phyloP scores from a whole-genome alignment of 2,329 filamentous ascomycete genomes.

The Trichoderma sp. region DNA sequence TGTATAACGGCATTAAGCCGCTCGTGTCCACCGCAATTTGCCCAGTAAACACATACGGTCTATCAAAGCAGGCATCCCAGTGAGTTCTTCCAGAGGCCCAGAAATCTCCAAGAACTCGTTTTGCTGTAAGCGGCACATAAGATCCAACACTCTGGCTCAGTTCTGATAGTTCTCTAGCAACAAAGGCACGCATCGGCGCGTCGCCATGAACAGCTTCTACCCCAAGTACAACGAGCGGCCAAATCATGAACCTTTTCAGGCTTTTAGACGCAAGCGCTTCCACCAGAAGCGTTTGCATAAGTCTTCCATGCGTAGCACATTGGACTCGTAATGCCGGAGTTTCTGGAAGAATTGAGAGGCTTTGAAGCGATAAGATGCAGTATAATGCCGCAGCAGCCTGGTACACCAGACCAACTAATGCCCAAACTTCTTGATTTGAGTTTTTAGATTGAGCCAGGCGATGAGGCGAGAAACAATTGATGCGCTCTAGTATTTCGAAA shows the following conservation, averaged over 20 bases:
- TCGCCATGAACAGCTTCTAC: not conserved
- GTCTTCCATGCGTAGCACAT: not conserved
- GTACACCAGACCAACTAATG: not conserved
- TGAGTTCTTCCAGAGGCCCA: not conserved
- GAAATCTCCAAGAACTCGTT: not conserved
- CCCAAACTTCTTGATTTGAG: not conserved
- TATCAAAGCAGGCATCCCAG: slow-evolving; percentile 1
- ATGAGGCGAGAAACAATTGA: not conserved
- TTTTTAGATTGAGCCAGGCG: not conserved
- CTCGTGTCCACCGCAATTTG: slow-evolving; percentile 9
- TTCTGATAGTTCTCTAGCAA: not conserved
- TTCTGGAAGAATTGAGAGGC: not conserved
- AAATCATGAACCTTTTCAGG: slow-evolving; percentile 2
- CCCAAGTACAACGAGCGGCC: not conserved
- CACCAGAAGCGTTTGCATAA: not conserved
- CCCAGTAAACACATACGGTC: not conserved
- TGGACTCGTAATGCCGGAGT: not conserved
- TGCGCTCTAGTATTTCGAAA: not conserved
- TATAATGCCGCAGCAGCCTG: not conserved
- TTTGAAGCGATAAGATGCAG: not conserved
- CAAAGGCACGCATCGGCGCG: not conserved
- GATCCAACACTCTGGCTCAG: not conserved
- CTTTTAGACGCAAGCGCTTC: not conserved
- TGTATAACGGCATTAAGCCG: not conserved
- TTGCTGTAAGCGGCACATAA: not conserved